Percentiles rank a stretch among this genome's conserved stretches.
Conservation (phyloP, 345 rosid species). For the Aquilaria malaccensis region DNA sequence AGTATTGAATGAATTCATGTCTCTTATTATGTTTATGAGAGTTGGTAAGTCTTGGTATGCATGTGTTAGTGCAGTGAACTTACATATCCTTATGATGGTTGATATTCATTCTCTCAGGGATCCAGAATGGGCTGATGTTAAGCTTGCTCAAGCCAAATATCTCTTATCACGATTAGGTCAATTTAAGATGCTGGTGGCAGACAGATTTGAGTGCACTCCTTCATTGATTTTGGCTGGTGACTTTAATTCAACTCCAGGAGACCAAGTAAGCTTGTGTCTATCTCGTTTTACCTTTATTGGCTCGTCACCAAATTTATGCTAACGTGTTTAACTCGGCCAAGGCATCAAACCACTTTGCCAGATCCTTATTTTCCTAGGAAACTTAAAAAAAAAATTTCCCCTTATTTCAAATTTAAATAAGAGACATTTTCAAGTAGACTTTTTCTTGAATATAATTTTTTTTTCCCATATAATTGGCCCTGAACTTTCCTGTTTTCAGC, state of each 20-base stretch:
- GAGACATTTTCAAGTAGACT: no score
- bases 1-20: neutral
- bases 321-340: neutral
- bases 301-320: neutral
- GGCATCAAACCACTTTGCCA: no score
- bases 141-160: constrained; percentile 94
- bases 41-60: neutral
- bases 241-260: constrained; percentile 90
- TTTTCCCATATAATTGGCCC: no score
- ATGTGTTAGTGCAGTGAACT: no score
- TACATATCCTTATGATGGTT: constrained; percentile 10
- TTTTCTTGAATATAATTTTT: no score
- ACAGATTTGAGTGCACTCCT: constrained; percentile 54
- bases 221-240: constrained; percentile 72
- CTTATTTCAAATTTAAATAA: no score
- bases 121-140: constrained; percentile 85
- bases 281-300: neutral
- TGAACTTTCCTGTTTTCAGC: no score
- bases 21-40: neutral
- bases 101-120: constrained; percentile 47
- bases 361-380: no score
- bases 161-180: constrained; percentile 56
- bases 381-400: no score
- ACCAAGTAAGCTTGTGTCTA: constrained; percentile 40
- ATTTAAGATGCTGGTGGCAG: constrained; percentile 48